A percentile compares a stretch with the other conserved stretches of the same genome.
These are phyloP conservation scores for Sugiyamaella pinicola DNA, from an alignment of 1,139 yeast genomes.

Conservation along the genomic window DNA sequence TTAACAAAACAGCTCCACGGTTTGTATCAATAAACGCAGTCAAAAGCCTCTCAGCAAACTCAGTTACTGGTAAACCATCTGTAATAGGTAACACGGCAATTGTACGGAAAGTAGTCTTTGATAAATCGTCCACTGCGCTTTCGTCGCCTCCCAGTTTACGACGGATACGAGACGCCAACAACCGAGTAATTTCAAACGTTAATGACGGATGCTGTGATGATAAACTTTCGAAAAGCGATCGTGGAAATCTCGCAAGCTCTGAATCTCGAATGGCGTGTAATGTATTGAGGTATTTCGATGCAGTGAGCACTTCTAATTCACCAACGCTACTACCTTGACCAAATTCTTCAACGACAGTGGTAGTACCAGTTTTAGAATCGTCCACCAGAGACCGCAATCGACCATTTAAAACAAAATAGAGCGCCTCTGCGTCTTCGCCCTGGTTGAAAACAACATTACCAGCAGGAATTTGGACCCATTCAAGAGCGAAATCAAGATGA, in stretches of 20 bases:
- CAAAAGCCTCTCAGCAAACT: conserved; percentile 75
- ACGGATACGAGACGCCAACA: conserved; percentile 74
- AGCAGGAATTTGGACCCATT: conserved; percentile 90
- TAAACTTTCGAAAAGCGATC: conserved; percentile 80
- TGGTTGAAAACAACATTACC: conserved; percentile 80
- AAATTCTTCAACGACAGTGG: conserved; percentile 67
- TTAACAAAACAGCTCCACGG: conserved; percentile 71
- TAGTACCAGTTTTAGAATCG: conserved; percentile 34
- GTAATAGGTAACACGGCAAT: conserved; percentile 82
- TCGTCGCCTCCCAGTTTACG: conserved; percentile 30
- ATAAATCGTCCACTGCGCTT: conserved; percentile 20
- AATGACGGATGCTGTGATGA: conserved; percentile 86
- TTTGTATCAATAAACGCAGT: conserved; percentile 73
- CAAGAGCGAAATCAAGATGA: conserved; percentile 86
- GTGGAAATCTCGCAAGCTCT: conserved; percentile 89
- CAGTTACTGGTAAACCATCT: conserved; percentile 77
- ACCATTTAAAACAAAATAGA: conserved; percentile 88
- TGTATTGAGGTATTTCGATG: conserved; percentile 69
- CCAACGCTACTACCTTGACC: conserved; percentile 97
- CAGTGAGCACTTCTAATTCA: conserved; percentile 91
- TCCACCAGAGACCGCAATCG: conserved; percentile 68
- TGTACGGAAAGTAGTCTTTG: conserved; percentile 63
- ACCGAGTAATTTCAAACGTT: conserved; percentile 84
- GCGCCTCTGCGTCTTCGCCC: conserved; percentile 89
- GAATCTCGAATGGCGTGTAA: conserved; percentile 90